Conservation (phyloP, 2,329 filamentous ascomycete species). For the Cordyceps sp. region DNA sequence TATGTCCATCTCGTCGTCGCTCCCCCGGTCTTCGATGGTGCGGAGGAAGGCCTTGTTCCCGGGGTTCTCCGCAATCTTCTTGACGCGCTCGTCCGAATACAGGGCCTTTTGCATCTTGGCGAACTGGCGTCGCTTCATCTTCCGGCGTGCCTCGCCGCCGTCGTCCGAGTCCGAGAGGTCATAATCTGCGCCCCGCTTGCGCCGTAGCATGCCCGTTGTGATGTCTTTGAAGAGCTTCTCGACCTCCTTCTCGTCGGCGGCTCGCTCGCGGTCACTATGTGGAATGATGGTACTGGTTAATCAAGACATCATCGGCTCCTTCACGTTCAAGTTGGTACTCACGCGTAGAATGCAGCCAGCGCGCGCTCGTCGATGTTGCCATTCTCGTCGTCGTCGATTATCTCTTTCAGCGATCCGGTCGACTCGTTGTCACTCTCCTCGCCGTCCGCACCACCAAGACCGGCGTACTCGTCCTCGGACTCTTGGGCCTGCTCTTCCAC, state of each 20-base stretch:
- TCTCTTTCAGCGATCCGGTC: slow-evolving; percentile 58
- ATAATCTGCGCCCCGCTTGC: slow-evolving; percentile 67
- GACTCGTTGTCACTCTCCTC: slow-evolving; percentile 65
- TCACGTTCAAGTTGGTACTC: no score
- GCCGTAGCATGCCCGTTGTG: slow-evolving; percentile 71
- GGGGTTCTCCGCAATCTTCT: slow-evolving; percentile 76
- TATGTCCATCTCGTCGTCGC: slow-evolving; percentile 64
- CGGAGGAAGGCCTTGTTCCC: slow-evolving; percentile 82
- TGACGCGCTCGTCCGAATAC: slow-evolving; percentile 74
- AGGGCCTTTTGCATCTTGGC: slow-evolving; percentile 83
- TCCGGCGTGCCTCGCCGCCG: slow-evolving; percentile 57
- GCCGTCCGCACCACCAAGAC: slow-evolving; percentile 75
- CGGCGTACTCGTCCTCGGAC: slow-evolving; percentile 95
- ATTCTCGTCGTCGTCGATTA: slow-evolving; percentile 69
- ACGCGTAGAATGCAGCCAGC: slow-evolving; percentile 79
- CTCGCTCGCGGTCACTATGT: slow-evolving; percentile 58
- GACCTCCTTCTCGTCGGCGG: slow-evolving; percentile 69
- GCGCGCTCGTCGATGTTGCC: slow-evolving; percentile 66
- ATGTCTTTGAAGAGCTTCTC: slow-evolving; percentile 89
- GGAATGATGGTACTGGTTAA: not conserved
- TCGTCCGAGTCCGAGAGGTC: slow-evolving; percentile 87
- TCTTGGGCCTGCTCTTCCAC: slow-evolving; percentile 90
- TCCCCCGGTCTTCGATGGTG: slow-evolving; percentile 69
- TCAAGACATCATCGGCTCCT: no score
- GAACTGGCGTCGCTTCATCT: slow-evolving; percentile 76